A percentile compares a stretch with the other conserved stretches of the same genome.
Evolutionary conservation across 208 protist species (phyloP).

Genomic region (Naegleria lovaniensis): DNA sequence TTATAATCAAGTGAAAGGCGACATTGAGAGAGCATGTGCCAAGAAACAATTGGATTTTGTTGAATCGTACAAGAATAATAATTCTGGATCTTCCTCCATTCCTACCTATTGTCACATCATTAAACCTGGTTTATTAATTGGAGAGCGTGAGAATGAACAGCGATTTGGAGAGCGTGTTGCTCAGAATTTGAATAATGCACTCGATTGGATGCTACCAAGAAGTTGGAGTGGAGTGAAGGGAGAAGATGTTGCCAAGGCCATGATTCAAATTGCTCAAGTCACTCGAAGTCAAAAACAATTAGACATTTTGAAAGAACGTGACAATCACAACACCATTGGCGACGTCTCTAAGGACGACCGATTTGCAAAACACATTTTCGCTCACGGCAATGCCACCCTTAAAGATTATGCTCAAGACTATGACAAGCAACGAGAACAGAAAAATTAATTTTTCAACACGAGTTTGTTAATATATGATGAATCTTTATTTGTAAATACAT

Average conservation of each 20-base stretch:
- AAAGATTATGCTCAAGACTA: background rate
- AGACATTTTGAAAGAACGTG: background rate
- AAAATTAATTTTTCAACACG: too few relatives aligned
- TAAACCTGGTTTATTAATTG: constrained; percentile 1
- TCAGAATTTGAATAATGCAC: background rate
- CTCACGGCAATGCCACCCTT: background rate
- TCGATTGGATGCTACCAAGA: background rate
- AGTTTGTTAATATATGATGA: too few relatives aligned
- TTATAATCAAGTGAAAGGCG: constrained; percentile 8
- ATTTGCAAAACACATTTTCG: background rate
- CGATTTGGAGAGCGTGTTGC: background rate
- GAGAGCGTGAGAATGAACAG: background rate
- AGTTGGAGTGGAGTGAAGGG: background rate
- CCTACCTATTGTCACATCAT: background rate
- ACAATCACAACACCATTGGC: background rate
- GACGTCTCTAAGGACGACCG: background rate
- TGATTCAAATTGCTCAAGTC: background rate
- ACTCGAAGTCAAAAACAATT: background rate
- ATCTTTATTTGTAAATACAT: too few relatives aligned
- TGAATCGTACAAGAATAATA: background rate
- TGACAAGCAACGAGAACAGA: background rate
- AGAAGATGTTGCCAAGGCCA: background rate
- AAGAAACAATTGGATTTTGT: background rate
- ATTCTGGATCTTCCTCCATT: background rate
- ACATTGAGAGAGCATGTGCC: background rate